phyloP scores from a whole-genome alignment of 495 filamentous ascomycete genomes.

The Oidiodendron maius region DNA sequence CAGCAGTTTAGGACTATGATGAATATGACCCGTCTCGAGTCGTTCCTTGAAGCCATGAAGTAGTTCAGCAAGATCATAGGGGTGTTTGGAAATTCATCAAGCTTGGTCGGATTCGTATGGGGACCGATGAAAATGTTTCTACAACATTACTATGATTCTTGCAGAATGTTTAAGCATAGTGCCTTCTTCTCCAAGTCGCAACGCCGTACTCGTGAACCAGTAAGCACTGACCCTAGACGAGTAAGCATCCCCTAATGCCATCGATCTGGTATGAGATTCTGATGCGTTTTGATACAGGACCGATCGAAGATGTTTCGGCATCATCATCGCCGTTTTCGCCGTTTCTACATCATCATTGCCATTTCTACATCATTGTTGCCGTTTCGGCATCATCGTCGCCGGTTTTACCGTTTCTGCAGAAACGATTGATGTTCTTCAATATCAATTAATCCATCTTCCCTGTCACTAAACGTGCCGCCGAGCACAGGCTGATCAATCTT shows the following conservation, averaged over 20 bases:
- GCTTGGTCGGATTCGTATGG: slow-evolving; percentile 36
- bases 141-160: slow-evolving; percentile 15
- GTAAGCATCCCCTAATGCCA: no score
- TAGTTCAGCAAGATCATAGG: slow-evolving; percentile 32
- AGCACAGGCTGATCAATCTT: no score
- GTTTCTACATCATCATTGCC: no score
- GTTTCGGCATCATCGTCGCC: background rate
- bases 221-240: no score
- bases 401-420: background rate
- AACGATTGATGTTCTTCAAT: background rate
- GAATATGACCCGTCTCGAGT: slow-evolving; percentile 29
- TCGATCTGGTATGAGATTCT: no score
- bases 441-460: background rate
- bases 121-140: slow-evolving; percentile 26
- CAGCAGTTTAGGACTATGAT: slow-evolving; percentile 26
- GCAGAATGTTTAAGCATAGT: no score
- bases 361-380: no score
- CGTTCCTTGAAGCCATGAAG: slow-evolving; percentile 36
- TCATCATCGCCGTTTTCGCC: no score
- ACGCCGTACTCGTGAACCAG: no score
- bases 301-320: no score
- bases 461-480: background rate
- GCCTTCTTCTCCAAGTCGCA: no score
- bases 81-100: slow-evolving; percentile 26
- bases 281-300: background rate